Base-by-base conservation (phyloP, 306 rosid species). In the Rosa chinensis region DNA sequence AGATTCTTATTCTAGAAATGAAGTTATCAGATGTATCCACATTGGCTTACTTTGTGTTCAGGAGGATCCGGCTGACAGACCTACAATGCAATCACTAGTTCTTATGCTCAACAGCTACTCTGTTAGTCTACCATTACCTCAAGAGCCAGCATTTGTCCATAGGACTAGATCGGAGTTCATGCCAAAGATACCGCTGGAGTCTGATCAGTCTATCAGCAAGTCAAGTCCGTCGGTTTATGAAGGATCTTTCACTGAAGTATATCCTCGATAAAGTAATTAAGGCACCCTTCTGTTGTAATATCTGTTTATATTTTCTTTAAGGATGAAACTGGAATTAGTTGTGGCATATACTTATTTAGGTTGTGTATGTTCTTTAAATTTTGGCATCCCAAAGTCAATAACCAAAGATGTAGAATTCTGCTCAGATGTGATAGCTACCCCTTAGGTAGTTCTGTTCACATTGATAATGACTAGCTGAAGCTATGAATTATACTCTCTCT, bases 21-120 rank as follows among this genome's bases (percentile, higher is more conserved):
- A 88, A 85, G 82, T 84, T 5, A 74, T 71, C 2, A 86, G 88
- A 81, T 89, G 93, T 79, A 82, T 89, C 47, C 82, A 89, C 6
- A 82, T 91, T 20, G 92, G 89, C 8, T 77, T 90, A 58, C 72
- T 80, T n/a, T 87, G 90, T 81, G 85, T 80, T 77, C 87, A 87
- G n/a, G 88, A 89, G 64, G 83, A 84, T 84, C 81, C 83, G 20
- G 56, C 63, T 21, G 80, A 72, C 28, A 84, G 89, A 40, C 95
- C 95, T 11, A 82, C 90, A 3, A 87, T 89, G 91, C 82, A 69
- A 32, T 59, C 88, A 12, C 28, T 90, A 42, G 80, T 85, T 72
- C 81, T 86, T 63, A 58, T 89, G 87, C 85, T 91, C 4, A 83
- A 45, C 44, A 84, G 91, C 50, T 43, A 78, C 78, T 81, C 89